These are phyloP conservation scores for Areca catechu DNA, from an alignment of 176 grass and related monocot species.

Conservation along the genomic window DNA sequence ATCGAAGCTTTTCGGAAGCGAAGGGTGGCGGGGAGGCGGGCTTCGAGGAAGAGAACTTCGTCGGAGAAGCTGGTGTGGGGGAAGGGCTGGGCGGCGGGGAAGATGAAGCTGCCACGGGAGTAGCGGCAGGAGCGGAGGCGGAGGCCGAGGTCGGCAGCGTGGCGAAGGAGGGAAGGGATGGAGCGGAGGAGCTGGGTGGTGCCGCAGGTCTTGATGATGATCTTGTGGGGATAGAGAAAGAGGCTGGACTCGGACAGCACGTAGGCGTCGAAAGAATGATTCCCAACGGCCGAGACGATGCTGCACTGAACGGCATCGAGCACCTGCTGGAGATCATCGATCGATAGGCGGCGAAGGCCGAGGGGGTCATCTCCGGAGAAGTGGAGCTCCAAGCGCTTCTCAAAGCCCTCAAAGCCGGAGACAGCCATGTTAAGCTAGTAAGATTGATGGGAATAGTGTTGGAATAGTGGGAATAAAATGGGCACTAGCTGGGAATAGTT, in stretches of 20 bases:
- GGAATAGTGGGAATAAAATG: no score
- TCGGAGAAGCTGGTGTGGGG: conserved; percentile 33
- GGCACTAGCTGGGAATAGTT: neutral
- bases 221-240: conserved; percentile 26
- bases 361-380: conserved; percentile 12
- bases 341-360: conserved; percentile 18
- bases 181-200: conserved; percentile 26
- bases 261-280: conserved; percentile 27
- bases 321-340: conserved; percentile 14
- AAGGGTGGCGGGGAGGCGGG: conserved; percentile 12
- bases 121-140: conserved; percentile 24
- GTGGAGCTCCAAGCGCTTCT: conserved; percentile 40
- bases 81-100: conserved; percentile 32
- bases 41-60: conserved; percentile 29
- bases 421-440: conserved; percentile 11
- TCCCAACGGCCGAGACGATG: conserved; percentile 33
- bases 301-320: conserved; percentile 31
- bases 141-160: conserved; percentile 18
- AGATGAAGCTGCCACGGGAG: conserved; percentile 30
- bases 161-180: conserved; percentile 21
- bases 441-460: neutral
- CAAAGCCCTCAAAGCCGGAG: conserved; percentile 32
- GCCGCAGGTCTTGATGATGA: conserved; percentile 40
- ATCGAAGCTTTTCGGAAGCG: conserved; percentile 6
- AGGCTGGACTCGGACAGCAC: conserved; percentile 44